A percentile compares a stretch with the other conserved stretches of the same genome.
These are phyloP conservation scores for Metschnikowia dekortorum DNA, from an alignment of 805 yeast species.

Conservation along the genomic window DNA sequence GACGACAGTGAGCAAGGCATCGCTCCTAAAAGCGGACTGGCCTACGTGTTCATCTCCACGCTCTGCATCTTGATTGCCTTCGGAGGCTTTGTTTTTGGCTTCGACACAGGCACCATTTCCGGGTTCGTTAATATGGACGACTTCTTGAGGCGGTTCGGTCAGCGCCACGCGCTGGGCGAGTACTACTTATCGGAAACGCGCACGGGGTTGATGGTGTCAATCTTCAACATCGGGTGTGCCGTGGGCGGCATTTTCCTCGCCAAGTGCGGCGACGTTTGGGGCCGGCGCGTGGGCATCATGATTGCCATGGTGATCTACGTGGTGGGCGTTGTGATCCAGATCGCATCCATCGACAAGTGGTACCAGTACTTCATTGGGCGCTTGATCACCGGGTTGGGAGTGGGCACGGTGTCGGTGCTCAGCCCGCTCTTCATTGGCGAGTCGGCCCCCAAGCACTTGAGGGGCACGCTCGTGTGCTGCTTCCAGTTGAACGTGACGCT, in stretches of 20 bases:
- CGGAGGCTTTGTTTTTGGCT: slow-evolving; percentile 75
- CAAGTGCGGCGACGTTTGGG: slow-evolving; percentile 53
- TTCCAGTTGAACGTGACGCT: slow-evolving; percentile 67
- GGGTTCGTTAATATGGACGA: slow-evolving; percentile 66
- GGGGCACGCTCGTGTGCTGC: slow-evolving; percentile 68
- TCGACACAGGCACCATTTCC: slow-evolving; percentile 76
- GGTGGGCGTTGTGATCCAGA: slow-evolving; percentile 59
- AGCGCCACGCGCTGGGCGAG: slow-evolving; percentile 35
- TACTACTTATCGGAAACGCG: slow-evolving; percentile 41
- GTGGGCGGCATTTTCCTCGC: slow-evolving; percentile 63
- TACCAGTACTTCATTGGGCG: slow-evolving; percentile 59
- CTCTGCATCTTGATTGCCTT: slow-evolving; percentile 60
- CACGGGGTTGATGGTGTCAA: slow-evolving; percentile 49
- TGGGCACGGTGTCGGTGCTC: slow-evolving; percentile 67
- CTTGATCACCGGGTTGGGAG: slow-evolving; percentile 62
- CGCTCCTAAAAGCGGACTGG: slow-evolving; percentile 11
- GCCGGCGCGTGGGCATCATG: slow-evolving; percentile 57
- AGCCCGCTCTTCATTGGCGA: slow-evolving; percentile 67
- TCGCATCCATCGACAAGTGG: slow-evolving; percentile 52
- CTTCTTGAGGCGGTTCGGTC: slow-evolving; percentile 51
- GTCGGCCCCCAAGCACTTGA: slow-evolving; percentile 61
- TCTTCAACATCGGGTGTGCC: slow-evolving; percentile 69
- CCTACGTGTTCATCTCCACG: slow-evolving; percentile 28
- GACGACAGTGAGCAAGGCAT: slow-evolving; percentile 6
- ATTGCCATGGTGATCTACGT: slow-evolving; percentile 52